phyloP scores from a whole-genome alignment of 176 grass and related monocot species.

The Areca catechu region DNA sequence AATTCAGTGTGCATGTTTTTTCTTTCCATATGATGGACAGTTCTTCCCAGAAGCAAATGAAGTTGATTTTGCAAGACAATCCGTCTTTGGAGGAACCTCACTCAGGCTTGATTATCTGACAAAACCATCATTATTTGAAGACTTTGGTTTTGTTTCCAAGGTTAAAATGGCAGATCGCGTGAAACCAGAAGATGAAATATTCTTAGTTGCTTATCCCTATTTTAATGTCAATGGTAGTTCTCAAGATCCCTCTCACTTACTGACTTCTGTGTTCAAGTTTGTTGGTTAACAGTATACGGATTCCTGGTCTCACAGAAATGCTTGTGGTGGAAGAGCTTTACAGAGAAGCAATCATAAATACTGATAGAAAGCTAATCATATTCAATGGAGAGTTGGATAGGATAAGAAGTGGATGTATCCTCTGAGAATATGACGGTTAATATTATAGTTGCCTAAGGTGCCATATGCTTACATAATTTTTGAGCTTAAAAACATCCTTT shows the following conservation, averaged over 20 bases:
- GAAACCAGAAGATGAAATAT: conserved; percentile 58
- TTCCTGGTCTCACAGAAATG: conserved; percentile 53
- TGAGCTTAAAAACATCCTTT: no score
- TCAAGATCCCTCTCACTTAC: background rate
- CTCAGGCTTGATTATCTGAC: conserved; percentile 89
- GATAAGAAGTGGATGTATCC: conserved; percentile 99
- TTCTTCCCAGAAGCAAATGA: conserved; percentile 97
- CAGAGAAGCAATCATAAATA: conserved; percentile 61
- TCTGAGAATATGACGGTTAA: conserved; percentile 10
- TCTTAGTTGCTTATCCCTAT: conserved; percentile 93
- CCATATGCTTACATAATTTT: no score
- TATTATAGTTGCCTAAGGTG: background rate
- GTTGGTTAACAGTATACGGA: conserved; percentile 6
- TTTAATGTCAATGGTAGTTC: conserved; percentile 94
- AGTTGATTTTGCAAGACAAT: conserved; percentile 74
- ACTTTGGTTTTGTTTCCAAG: conserved; percentile 89
- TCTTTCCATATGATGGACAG: conserved; percentile 33
- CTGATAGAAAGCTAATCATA: conserved; percentile 67
- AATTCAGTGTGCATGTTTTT: background rate
- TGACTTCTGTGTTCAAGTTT: conserved; percentile 1
- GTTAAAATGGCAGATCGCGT: conserved; percentile 88
- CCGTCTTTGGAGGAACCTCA: conserved; percentile 74
- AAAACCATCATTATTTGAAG: conserved; percentile 89
- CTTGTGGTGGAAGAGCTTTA: conserved; percentile 97
- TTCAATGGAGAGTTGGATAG: conserved; percentile 95